A percentile compares a stretch with the other conserved stretches of the same genome.
Evolutionary conservation across 345 rosid species (phyloP).

Genomic region (Mangifera indica): DNA sequence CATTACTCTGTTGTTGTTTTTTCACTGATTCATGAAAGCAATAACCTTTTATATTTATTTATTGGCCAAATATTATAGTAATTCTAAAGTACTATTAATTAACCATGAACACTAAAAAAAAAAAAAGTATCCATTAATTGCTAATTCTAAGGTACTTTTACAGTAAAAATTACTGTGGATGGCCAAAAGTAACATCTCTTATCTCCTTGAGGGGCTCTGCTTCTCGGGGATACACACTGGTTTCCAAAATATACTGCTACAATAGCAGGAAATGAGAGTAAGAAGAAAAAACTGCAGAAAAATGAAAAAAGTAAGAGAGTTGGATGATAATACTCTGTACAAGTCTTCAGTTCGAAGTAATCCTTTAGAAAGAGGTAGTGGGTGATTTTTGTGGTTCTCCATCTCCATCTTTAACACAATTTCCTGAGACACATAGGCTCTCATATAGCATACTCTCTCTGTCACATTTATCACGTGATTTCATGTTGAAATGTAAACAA

Average conservation of each 20-base stretch:
- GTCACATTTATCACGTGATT: background rate
- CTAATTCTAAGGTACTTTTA: background rate
- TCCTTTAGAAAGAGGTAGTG: constrained; percentile 15
- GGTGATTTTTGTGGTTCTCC: background rate
- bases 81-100: background rate
- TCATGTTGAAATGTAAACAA: background rate
- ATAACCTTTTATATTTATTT: no score
- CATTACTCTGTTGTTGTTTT: no score
- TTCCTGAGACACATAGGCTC: no score
- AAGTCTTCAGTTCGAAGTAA: constrained; percentile 51
- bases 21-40: no score
- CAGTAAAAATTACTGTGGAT: constrained; percentile 18
- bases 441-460: no score
- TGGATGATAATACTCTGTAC: constrained; percentile 37
- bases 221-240: constrained; percentile 46
- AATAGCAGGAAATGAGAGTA: background rate
- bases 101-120: background rate
- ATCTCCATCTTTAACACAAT: no score
- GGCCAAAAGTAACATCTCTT: constrained; percentile 34
- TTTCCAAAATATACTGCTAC: constrained; percentile 26
- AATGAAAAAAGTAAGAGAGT: background rate
- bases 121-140: background rate
- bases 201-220: constrained; percentile 37
- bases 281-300: background rate
- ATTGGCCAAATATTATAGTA: no score